Evolutionary conservation across 768 basidiomycete genomes (phyloP).

Genomic region (Phlebiopsis flavidoalba): DNA sequence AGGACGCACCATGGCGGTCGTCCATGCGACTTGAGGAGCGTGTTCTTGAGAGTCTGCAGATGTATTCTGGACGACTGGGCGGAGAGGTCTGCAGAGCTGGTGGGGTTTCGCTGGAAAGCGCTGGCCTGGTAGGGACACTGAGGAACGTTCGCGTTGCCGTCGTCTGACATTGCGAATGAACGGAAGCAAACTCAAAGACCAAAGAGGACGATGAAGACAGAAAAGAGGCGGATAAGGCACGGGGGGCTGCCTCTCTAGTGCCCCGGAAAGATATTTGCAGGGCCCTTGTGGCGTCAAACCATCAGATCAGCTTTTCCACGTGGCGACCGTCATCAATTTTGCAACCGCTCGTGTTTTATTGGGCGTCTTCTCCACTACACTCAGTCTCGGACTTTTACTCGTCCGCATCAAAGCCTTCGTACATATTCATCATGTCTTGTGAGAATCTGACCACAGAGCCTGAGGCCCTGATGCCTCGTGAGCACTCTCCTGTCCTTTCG

Average conservation of each 20-base stretch:
- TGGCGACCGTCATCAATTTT: background rate
- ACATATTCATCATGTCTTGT: constrained; percentile 31
- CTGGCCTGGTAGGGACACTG: constrained; percentile 1
- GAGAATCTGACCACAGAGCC: constrained; percentile 57
- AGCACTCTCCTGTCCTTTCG: too few relatives aligned
- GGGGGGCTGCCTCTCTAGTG: background rate
- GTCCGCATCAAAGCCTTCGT: background rate
- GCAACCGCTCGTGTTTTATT: background rate
- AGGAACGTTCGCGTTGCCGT: background rate
- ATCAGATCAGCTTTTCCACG: background rate
- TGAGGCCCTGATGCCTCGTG: constrained; percentile 67
- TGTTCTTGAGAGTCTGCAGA: constrained; percentile 55
- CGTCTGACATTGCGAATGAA: background rate
- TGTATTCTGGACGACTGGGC: constrained; percentile 7
- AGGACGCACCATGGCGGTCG: constrained; percentile 70
- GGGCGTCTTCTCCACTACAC: background rate
- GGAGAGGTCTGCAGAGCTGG: constrained; percentile 2
- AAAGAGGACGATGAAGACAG: background rate
- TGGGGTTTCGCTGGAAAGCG: constrained; percentile 9
- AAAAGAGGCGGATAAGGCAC: background rate
- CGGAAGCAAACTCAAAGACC: background rate
- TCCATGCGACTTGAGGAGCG: constrained; percentile 76
- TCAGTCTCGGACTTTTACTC: background rate
- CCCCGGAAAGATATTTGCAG: background rate
- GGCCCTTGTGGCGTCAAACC: background rate